Evolutionary conservation across 192 early-diverging fungal species (phyloP), one percentile per base, ranked within the genome.

Genomic region (Backusella tarrabulga): DNA sequence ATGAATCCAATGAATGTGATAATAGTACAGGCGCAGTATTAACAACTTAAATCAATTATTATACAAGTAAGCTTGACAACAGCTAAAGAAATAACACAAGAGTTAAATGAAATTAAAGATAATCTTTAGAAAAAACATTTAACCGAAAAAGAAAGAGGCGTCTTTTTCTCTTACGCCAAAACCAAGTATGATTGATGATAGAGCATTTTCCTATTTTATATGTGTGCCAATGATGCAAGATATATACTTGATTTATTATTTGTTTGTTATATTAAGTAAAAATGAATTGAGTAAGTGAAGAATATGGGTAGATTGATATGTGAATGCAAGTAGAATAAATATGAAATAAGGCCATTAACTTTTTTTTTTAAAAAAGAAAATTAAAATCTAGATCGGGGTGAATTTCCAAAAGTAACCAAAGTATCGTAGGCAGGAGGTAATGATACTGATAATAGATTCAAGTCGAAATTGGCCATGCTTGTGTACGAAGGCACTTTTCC

Each of bases 401-500:
- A 63, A 29, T 63, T 63, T 63, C 56, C 56, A 29, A 63, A 63
- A 29, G 56, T 63, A 63, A 63, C 2, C 56, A 63, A 63, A 63
- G 21, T 29, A 29, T 63, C 56, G 26, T 63, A 63, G 14, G 56
- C 56, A 63, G 56, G 56, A 29, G 56, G 56, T 63, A 63, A 14
- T 14, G 56, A 63, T 23, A 23, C 56, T 11, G 56, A 63, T 63
- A 29, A 11, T 63, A 63, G 56, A 63, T 29, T 26, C 56, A 63
- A 63, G 12, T 63, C 56, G 26, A 63, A 23, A 63, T 63, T 63
- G 11, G 56, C 56, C 23, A 29, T 63, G 26, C 56, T 63, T 63
- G 56, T 72, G 38, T 77, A 77, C 35, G 76, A 77, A 26, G 76
- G 76, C 11, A 77, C 76, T 32, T 42, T 26, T 9, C 38, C 50